Percentiles rank a stretch among this genome's conserved stretches.
Evolutionary conservation across 2,329 filamentous ascomycete species (phyloP).

Genomic region (Fusarium fracticaudum): DNA sequence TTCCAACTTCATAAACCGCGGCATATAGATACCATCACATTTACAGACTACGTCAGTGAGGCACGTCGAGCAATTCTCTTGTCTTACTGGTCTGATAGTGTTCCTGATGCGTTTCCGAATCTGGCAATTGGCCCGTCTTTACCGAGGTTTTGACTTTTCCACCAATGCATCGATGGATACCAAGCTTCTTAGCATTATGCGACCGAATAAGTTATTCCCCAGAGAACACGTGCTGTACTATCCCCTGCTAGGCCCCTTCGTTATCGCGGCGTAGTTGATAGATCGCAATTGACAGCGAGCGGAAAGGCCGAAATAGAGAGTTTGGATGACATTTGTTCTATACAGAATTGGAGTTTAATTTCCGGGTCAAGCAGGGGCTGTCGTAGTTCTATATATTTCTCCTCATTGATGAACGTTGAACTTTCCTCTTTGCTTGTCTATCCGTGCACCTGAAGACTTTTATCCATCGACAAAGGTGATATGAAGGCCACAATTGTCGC

Average conservation of each 20-base stretch:
- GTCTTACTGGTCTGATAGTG: background rate
- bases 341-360: background rate
- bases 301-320: background rate
- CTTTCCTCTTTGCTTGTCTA: background rate
- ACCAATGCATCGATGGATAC: slow-evolving; percentile 5
- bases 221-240: slow-evolving; percentile 8
- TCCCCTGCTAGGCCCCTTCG: background rate
- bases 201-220: slow-evolving; percentile 15
- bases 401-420: background rate
- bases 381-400: background rate
- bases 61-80: background rate
- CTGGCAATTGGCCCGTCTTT: slow-evolving; percentile 10
- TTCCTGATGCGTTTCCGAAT: background rate
- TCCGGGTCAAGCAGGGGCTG: background rate
- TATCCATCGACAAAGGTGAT: background rate
- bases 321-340: background rate
- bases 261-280: background rate
- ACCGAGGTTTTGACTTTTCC: slow-evolving; percentile 15
- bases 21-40: background rate
- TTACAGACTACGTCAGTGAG: background rate
- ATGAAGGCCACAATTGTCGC: background rate
- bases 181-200: background rate
- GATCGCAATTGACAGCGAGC: background rate
- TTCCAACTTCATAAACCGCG: background rate
- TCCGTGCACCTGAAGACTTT: background rate